Base-by-base conservation (phyloP, 176 grass and related monocot genomes). In the Eremochloa ophiuroides region DNA sequence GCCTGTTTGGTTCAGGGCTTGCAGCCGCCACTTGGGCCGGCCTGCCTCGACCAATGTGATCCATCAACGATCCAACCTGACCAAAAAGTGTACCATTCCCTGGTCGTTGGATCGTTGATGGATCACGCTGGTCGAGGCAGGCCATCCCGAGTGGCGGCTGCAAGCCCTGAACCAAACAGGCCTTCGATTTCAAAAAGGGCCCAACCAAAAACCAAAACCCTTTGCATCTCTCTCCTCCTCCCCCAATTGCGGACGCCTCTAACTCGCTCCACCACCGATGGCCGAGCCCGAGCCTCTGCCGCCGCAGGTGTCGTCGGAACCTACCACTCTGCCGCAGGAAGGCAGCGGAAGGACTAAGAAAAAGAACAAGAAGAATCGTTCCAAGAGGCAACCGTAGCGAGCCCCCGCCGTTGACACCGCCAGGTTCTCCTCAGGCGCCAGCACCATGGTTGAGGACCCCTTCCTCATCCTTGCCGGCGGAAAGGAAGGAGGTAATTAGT, bases 401-500 rank as follows among this genome's bases (percentile, higher is more conserved):
- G 66, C 50, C 38, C 34, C n/a, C n/a, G n/a, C n/a, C 53, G 55
- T 10, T 8, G 55, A 26, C 4, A 59, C 55, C 23, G n/a, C 12
- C 55, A n/a, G 8, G 10, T 3, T 28, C 27, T 10, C 77, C 30
- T 56, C 76, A 20, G 64, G 17, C 43, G 46, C 67, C 22, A 18
- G 78, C 64, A 75, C 84, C 55, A 73, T 72, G 80, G 79, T 44
- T 42, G 79, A 95, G 20, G 88, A 98, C 33, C 86, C 93, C 9
- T 95, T 99, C 31, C 50, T 93, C 58, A n/a, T 95, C 56, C 82
- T 99, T 50, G 87, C 90, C 46, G 84, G 88, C 1, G 75, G 90
- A 79, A 89, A 79, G 75, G 88, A 98, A 93, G 95, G 95, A 94
- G 95, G 95, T 94, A 28, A 79, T 22, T 34, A 50, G 8, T 56